Evolutionary conservation across 2,329 filamentous ascomycete species (phyloP).

Genomic region (Penicillium sp.): DNA sequence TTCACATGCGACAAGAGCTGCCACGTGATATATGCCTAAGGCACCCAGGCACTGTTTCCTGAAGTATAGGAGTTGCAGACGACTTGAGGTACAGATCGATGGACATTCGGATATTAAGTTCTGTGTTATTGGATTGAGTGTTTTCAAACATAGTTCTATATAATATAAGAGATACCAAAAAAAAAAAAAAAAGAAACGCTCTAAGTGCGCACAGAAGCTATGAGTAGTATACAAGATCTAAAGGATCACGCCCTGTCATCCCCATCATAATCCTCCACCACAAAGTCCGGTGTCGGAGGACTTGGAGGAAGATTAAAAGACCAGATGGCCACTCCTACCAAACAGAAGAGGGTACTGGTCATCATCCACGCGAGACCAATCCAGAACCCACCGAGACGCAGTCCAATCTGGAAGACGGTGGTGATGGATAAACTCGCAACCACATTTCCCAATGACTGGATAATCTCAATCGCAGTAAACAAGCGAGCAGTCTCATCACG

Average conservation of each 20-base stretch:
- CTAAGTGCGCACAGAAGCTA: background rate
- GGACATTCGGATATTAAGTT: background rate
- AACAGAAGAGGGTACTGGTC: conserved; percentile 34
- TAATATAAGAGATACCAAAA: background rate
- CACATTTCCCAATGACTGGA: conserved; percentile 49
- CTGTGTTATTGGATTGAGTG: background rate
- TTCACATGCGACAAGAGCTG: conserved; percentile 6
- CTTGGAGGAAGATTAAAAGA: conserved; percentile 25
- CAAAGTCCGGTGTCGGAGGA: conserved; percentile 14
- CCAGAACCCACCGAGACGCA: conserved; percentile 48
- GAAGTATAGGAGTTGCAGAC: background rate
- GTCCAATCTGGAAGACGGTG: conserved; percentile 46
- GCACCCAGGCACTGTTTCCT: background rate
- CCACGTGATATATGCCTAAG: conserved; percentile 6
- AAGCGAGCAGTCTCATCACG: conserved; percentile 49
- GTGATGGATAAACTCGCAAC: conserved; percentile 49
- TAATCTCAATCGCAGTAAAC: conserved; percentile 50
- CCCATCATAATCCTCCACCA: conserved; percentile 22
- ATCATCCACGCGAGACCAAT: conserved; percentile 50
- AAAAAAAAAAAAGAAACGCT: background rate
- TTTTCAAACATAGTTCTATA: background rate
- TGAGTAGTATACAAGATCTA: conserved; percentile 12
- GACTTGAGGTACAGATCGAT: background rate
- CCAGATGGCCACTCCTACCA: conserved; percentile 32
- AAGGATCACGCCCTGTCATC: conserved; percentile 8